phyloP scores from a whole-genome alignment of 2,329 filamentous ascomycete species.

The Xylogone sp. region DNA sequence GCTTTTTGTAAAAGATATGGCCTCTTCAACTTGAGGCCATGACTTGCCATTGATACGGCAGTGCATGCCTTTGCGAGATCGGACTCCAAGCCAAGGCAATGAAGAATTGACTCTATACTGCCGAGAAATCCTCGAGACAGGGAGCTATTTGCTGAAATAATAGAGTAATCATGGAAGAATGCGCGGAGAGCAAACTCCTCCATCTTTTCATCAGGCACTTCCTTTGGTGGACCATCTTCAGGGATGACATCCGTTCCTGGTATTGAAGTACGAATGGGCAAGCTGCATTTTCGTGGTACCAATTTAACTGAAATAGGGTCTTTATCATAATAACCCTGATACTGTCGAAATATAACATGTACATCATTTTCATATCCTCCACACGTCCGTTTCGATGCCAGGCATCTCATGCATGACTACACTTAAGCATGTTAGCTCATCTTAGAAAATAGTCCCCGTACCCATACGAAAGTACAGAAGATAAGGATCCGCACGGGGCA shows the following conservation, averaged over 20 bases:
- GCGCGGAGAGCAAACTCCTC: constrained; percentile 12
- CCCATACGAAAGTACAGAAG: too few species aligned
- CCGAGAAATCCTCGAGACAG: constrained; percentile 17
- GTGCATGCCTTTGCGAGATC: constrained; percentile 18
- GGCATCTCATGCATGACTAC: constrained; percentile 19
- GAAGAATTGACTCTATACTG: constrained; percentile 12
- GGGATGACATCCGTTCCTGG: constrained; percentile 15
- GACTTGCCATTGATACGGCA: constrained; percentile 14
- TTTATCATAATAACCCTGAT: neutral
- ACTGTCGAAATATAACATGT: constrained; percentile 3
- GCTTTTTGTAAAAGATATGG: constrained; percentile 11
- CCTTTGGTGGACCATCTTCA: constrained; percentile 12
- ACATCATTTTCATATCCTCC: constrained; percentile 11
- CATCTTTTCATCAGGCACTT: constrained; percentile 12
- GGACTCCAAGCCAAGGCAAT: constrained; percentile 12
- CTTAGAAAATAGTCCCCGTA: neutral
- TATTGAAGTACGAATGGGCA: constrained; percentile 14
- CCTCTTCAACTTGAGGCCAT: constrained; percentile 14
- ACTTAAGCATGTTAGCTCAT: constrained; percentile 1
- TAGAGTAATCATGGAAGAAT: constrained; percentile 21
- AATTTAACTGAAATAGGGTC: neutral
- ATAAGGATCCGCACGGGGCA: neutral
- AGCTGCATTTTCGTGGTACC: constrained; percentile 16
- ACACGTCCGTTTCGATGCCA: constrained; percentile 15
- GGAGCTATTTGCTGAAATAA: constrained; percentile 12